Conservation (phyloP, 2,329 filamentous ascomycete genomes). For the Sphaerulina vaccinii region DNA sequence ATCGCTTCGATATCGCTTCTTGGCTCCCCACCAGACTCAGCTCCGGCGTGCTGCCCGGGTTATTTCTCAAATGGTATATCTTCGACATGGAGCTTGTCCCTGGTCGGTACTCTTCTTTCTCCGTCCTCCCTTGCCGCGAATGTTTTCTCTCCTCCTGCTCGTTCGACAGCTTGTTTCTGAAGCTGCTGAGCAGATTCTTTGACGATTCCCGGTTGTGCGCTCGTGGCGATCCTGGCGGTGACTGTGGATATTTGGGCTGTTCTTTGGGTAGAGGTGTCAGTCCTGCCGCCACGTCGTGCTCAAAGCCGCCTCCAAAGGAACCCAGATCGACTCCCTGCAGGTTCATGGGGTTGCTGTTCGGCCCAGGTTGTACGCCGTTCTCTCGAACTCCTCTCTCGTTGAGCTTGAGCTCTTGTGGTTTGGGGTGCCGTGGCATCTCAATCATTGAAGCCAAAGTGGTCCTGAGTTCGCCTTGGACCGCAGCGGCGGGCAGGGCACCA, state of each 20-base stretch:
- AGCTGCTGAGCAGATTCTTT: slow-evolving; percentile 31
- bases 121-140: slow-evolving; percentile 28
- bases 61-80: slow-evolving; percentile 44
- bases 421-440: slow-evolving; percentile 34
- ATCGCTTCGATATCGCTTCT: slow-evolving; percentile 29
- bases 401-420: slow-evolving; percentile 35
- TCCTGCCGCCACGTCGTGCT: slow-evolving; percentile 28
- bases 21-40: slow-evolving; percentile 40
- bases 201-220: slow-evolving; percentile 28
- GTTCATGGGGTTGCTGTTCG: slow-evolving; percentile 37
- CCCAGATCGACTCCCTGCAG: slow-evolving; percentile 39
- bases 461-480: slow-evolving; percentile 24
- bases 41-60: slow-evolving; percentile 50
- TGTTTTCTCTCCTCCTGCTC: slow-evolving; percentile 23
- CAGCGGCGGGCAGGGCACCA: slow-evolving; percentile 24
- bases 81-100: slow-evolving; percentile 35
- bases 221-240: slow-evolving; percentile 34
- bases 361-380: slow-evolving; percentile 20
- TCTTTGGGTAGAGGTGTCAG: slow-evolving; percentile 24
- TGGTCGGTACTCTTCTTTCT: slow-evolving; percentile 34
- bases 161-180: slow-evolving; percentile 27
- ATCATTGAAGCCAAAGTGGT: slow-evolving; percentile 10
- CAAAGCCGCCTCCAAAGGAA: slow-evolving; percentile 38
- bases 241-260: slow-evolving; percentile 28
- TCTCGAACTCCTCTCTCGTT: slow-evolving; percentile 24